Base-by-base conservation (phyloP, 257 asterid species). In the Solanum phureja region DNA sequence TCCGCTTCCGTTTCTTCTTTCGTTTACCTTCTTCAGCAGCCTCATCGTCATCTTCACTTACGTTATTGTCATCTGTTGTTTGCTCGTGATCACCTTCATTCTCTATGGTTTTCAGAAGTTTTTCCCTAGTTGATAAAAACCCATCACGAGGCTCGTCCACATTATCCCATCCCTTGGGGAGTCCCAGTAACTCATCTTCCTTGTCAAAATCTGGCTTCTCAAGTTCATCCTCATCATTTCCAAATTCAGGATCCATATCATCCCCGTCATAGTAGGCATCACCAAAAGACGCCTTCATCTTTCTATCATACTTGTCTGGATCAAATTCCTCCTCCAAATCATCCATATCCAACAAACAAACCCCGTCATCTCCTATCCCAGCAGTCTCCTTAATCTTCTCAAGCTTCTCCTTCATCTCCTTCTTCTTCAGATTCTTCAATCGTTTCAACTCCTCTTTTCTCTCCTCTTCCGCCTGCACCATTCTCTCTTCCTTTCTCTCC, bases 101-200 rank as follows among this genome's bases (percentile, higher is more conserved):
- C 11, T 60, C 88, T 85, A 86, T 88, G 9, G 88, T 87, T 88
- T 91, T 91, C 91, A 92, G 82, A 73, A 92, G 73, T 89, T 87
- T 92, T 86, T 94, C 91, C 88, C 98, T 90, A 44, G 90, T 79
- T 2, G 95, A 91, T 16, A 71, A 86, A 87, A 95, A 94, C 73
- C 96, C 94, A 81, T 93, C 93, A 5, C 86, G 84, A 6, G 91
- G 73, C 64, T 88, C 87, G 68, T 91, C 76, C 71, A 86, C 87
- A 58, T 90, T 93, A 71, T 90, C 98, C 98, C 97, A 96, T 34
- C 93, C 96, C 89, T 93, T 89, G 13, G 91, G 88, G 87, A 96
- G 95, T 83, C 98, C 98, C 81, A 96, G 98, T 91, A 95, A 88
- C 88, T 94, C 98, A 90, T 96, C 98, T 85, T 96, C 99, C 89